Base-by-base conservation (phyloP, 768 basidiomycete species). In the Neoboletus subvelutipes region DNA sequence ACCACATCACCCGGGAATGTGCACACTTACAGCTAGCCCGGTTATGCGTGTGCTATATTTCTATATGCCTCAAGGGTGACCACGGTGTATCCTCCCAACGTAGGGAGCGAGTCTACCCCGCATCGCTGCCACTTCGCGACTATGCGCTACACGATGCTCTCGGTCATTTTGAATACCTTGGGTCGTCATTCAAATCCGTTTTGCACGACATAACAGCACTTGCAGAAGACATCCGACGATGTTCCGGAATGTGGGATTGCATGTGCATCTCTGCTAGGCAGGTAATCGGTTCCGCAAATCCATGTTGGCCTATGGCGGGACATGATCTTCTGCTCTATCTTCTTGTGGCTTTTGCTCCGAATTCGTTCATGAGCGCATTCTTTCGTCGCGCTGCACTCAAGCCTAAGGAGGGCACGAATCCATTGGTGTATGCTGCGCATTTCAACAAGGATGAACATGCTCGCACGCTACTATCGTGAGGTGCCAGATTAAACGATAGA, bases 401-500 rank as follows among this genome's bases (percentile, higher is more conserved):
- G n/a, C 52, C 29, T 9, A 57, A 42, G 45, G 37, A 57, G 3
- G 53, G 56, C 39, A 41, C 39, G 8, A 57, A 55, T 29, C 56
- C 56, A 12, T 12, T 57, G n/a, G 39, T 57, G 4, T 57, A 57
- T 41, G 39, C 52, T 4, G 56, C 56, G 3, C 13, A 55, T 11
- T 47, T 42, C 5, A 10, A 40, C 39, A n/a, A 40, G 39, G 39
- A 10, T 3, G 39, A 40, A 40, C 39, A 40, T 9, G 39, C 39
- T 20, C 39, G 39, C n/a, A 40, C 15, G 6, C 17, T 36, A 17
- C 36, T 36, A 12, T 36, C 7, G 7, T 15, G 36, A 36, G 36
- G 36, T 17, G 36, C 15, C 15, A 36, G 36, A 36, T 36, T 36
- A 7, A 36, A 36, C 36, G 5, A 36, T 7, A 36, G 36, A 17